A percentile compares a stretch with the other conserved stretches of the same genome.
Conservation (phyloP, 2,329 filamentous ascomycete species). For the Ophiocordyceps camponoti-leonardi region DNA sequence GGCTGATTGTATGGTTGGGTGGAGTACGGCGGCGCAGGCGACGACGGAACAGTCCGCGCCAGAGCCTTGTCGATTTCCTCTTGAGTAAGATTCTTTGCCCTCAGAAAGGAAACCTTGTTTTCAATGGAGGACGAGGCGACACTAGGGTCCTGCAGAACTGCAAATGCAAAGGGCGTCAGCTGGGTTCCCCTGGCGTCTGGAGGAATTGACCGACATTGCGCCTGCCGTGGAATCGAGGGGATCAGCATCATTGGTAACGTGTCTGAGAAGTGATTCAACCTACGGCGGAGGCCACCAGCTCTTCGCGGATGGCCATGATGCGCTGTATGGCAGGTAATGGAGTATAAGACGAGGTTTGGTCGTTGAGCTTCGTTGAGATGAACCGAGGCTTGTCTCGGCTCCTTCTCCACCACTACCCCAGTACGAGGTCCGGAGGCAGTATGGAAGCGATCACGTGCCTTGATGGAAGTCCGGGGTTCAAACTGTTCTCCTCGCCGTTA, state of each 20-base stretch:
- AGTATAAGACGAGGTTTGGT: not conserved
- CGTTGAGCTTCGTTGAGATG: not conserved
- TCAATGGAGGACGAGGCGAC: conserved; percentile 82
- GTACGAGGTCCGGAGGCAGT: too few species aligned
- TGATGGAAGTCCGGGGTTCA: too few species aligned
- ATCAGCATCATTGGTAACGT: not conserved
- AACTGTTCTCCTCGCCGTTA: too few species aligned
- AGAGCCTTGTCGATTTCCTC: conserved; percentile 85
- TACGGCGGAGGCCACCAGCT: conserved; percentile 72
- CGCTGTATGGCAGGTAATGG: not conserved
- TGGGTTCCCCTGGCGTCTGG: not conserved
- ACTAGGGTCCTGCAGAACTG: conserved; percentile 86
- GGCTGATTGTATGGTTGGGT: conserved; percentile 26
- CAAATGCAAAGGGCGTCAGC: not conserved
- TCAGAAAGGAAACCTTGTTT: conserved; percentile 80
- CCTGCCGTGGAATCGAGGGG: conserved; percentile 10
- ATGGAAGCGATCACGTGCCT: too few species aligned
- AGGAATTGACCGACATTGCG: conserved; percentile 22
- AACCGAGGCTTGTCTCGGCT: too few species aligned
- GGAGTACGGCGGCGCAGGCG: conserved; percentile 12
- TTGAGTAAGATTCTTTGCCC: conserved; percentile 91
- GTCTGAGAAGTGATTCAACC: conserved; percentile 6
- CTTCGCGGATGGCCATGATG: conserved; percentile 80
- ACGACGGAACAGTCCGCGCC: conserved; percentile 45
- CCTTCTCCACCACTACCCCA: too few species aligned